Evolutionary conservation across 768 basidiomycete genomes (phyloP), one percentile per base, ranked within the genome.

Genomic region (Kwoniella bestiolae): DNA sequence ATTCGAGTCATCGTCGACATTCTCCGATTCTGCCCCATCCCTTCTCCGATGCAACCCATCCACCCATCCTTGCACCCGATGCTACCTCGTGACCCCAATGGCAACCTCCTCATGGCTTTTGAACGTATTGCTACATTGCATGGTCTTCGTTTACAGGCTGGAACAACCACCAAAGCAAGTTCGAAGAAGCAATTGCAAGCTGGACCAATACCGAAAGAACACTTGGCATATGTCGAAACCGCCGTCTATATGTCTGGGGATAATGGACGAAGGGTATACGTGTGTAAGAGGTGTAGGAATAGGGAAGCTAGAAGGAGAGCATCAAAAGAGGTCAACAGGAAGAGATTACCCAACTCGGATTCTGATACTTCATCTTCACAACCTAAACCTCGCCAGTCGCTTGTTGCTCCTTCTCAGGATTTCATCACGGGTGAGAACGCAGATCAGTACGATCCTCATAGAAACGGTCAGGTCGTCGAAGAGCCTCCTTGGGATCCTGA

Each of bases 181-280:
- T 73, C 76, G 38, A 78, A 75, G 61, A 78, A 78, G 41, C 76
- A 75, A 56, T 60, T 73, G 2, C 70, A 69, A 50, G 70, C 70
- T 11, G 72, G 72, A 9, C 65, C 62, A 2, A 69, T 68, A 14
- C 66, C 76, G 12, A 67, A 62, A 45, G 63, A 75, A n/a, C 56
- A 70, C 32, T 23, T 76, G 18, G 63, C 72, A 3, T 74, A 66
- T 28, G 72, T 80, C 23, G 75, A 79, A 50, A 78, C 76, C 1
- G 76, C 77, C 18, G 79, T 80, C 2, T 79, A 76, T 64, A 75
- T 66, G 70, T 73, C 70, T 28, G 75, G 72, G 7, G 79, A 79
- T n/a, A 65, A 69, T 34, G 73, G 72, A 5, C 71, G 62, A 44
- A 44, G 76, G 56, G 78, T 77, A 5, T 80, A 73, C 59, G 77